Evolutionary conservation across 2,329 filamentous ascomycete genomes (phyloP).

Genomic region (Trichoderma gracile): DNA sequence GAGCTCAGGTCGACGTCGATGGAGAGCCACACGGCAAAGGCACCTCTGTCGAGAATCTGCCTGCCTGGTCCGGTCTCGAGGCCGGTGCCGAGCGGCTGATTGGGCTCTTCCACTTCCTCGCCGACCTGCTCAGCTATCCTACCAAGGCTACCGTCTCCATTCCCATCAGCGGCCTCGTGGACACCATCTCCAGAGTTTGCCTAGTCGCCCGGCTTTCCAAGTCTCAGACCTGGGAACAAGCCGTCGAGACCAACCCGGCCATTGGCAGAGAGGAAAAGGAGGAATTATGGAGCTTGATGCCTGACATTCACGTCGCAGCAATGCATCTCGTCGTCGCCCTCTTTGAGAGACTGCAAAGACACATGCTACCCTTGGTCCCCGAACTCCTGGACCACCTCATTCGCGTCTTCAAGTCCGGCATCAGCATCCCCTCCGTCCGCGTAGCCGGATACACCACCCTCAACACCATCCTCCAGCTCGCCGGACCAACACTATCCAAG

Average conservation of each 20-base stretch:
- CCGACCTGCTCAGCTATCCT: constrained; percentile 60
- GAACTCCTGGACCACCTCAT: constrained; percentile 69
- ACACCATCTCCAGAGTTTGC: constrained; percentile 69
- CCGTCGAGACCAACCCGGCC: constrained; percentile 67
- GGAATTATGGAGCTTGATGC: constrained; percentile 70
- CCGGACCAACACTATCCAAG: constrained; percentile 68
- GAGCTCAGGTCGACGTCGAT: constrained; percentile 47
- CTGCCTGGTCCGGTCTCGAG: constrained; percentile 71
- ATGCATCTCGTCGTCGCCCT: constrained; percentile 62
- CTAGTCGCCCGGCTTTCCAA: constrained; percentile 60
- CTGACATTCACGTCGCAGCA: constrained; percentile 71
- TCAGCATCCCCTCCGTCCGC: constrained; percentile 57
- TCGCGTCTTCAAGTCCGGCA: constrained; percentile 66
- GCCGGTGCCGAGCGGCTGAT: constrained; percentile 70
- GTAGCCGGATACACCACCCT: constrained; percentile 61
- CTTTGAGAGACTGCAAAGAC: constrained; percentile 57
- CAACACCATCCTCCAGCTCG: constrained; percentile 56
- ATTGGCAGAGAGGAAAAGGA: constrained; percentile 80
- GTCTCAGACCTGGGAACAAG: constrained; percentile 50
- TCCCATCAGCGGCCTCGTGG: constrained; percentile 66
- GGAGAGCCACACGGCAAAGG: constrained; percentile 51
- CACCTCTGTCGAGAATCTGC: constrained; percentile 53
- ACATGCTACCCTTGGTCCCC: constrained; percentile 60
- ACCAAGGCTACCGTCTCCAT: constrained; percentile 67
- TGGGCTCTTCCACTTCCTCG: constrained; percentile 65